A percentile compares a stretch with the other conserved stretches of the same genome.
Conservation (phyloP, 768 basidiomycete species). For the Xerocomellus chrysenteron region DNA sequence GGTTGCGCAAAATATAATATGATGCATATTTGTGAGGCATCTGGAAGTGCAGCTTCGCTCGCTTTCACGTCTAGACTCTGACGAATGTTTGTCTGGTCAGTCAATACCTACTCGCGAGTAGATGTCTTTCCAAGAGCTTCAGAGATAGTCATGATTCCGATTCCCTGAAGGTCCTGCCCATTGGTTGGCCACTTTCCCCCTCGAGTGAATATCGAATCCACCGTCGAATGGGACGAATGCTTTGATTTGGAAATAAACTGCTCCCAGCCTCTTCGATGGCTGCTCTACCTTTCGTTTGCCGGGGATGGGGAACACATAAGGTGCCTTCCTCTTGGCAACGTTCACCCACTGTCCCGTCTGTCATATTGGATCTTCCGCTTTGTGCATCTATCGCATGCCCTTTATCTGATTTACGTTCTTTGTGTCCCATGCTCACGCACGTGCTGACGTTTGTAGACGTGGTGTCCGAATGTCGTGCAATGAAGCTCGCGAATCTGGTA, state of each 20-base stretch:
- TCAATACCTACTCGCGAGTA: background rate
- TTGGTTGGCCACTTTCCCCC: background rate
- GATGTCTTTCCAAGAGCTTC: background rate
- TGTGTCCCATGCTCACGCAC: background rate
- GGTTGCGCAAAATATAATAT: background rate
- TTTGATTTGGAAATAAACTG: background rate
- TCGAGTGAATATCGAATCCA: background rate
- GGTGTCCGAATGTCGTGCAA: too few species aligned
- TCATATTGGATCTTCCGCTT: background rate
- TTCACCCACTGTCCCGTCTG: background rate
- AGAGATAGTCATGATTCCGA: background rate
- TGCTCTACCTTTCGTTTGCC: background rate
- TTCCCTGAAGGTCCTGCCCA: background rate
- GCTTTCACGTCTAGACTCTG: background rate
- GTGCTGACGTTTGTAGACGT: too few species aligned
- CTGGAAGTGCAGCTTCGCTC: background rate
- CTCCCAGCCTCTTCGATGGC: too few species aligned
- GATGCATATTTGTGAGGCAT: background rate
- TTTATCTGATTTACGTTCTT: background rate
- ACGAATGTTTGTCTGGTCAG: background rate
- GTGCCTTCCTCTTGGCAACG: background rate
- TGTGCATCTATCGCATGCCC: background rate
- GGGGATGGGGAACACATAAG: too few species aligned
- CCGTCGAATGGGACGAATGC: background rate
- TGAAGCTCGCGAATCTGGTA: too few species aligned